Evolutionary conservation across 78 protist species (phyloP), one percentile per base, ranked within the genome.

Genomic region (Dictyostelium citrinum): DNA sequence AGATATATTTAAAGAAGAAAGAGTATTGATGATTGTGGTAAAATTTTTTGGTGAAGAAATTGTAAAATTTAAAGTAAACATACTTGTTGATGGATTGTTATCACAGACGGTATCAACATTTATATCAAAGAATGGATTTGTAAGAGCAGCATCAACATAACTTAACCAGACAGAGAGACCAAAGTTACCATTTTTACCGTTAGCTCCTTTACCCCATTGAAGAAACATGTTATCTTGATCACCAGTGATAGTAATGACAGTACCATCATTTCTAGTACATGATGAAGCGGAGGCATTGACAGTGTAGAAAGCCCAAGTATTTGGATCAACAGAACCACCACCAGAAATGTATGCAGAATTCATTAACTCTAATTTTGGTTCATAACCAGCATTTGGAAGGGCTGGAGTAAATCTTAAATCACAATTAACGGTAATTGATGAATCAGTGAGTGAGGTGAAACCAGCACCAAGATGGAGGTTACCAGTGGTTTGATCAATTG

Each of bases 181-280:
- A 79, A 64, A 88, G 85, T 88, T 77, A 22, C 35, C n/a, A 37
- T 88, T 88, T 68, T 88, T 88, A 45, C 93, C 93, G 2, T 61
- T 67, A 12, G 86, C 93, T 79, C 93, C 93, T 8, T 11, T 33
- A 68, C 93, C 93, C 10, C 80, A 33, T 88, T 88, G 93, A 16
- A 78, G 22, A 55, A 43, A 64, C 83, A 84, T 84, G 0, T 41
- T 43, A 17, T 70, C 77, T 14, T 70, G 77, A 27, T 12, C 64
- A 76, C 78, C 82, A 43, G 41, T 27, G 29, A 85, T 35, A 5
- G 68, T 76, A 24, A 86, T 46, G 20, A 49, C 20, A 3, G 3
- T 46, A 37, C 78, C 85, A 29, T 31, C 46, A n/a, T 77, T 61
- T 14, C 16, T 7, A 6, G 43, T 55, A 35, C 80, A 88, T 5